Evolutionary conservation across 345 rosid genomes (phyloP).

Genomic region (Corchorus capsularis): DNA sequence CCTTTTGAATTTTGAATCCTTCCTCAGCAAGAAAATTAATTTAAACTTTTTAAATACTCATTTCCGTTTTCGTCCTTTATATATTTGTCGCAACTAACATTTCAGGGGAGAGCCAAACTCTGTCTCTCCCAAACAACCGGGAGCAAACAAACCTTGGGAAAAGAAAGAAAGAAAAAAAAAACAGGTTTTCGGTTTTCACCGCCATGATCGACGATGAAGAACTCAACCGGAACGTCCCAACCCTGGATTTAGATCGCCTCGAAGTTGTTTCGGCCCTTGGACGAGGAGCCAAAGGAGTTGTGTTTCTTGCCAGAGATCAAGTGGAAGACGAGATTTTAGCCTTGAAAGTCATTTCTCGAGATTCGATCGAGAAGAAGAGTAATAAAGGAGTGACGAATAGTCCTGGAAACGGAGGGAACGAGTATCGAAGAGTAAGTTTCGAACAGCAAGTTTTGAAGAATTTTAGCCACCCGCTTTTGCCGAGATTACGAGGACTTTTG

Average conservation of each 20-base stretch:
- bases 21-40: conserved; percentile 37
- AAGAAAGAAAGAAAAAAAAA: too few relatives aligned
- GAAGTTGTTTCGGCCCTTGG: conserved; percentile 66
- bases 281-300: conserved; percentile 92
- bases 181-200: not conserved
- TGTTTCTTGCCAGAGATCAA: conserved; percentile 56
- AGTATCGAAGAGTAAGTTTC: conserved; percentile 61
- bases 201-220: conserved; percentile 26
- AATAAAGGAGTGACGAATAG: conserved; percentile 1
- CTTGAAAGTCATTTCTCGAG: conserved; percentile 72
- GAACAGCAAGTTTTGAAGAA: conserved; percentile 62
- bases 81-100: not conserved
- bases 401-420: conserved; percentile 21
- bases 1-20: conserved; percentile 23
- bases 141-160: not conserved
- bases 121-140: not conserved
- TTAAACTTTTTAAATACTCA: conserved; percentile 2
- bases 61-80: conserved; percentile 1
- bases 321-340: conserved; percentile 45
- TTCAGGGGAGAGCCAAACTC: not conserved
- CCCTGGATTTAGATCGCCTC: conserved; percentile 42
- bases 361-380: conserved; percentile 59
- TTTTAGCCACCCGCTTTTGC: conserved; percentile 75
- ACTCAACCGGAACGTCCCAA: conserved; percentile 17
- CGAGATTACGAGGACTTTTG: conserved; percentile 69